Base-by-base conservation (phyloP, 2,329 filamentous ascomycete genomes). In the Albifimbria verrucaria region DNA sequence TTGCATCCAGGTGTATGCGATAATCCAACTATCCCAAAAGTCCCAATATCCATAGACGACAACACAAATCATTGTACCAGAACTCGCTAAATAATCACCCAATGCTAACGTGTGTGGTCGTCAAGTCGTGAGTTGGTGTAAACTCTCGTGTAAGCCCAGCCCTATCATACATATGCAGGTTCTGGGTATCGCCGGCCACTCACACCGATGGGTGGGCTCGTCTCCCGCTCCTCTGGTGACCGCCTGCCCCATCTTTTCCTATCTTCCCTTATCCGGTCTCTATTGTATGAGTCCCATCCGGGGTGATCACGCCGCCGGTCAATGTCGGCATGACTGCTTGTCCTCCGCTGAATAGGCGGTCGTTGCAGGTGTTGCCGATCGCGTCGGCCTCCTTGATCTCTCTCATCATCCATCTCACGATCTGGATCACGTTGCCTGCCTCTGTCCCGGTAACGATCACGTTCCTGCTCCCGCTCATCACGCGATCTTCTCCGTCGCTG, bases 281-380 rank as follows among this genome's bases (percentile, higher is more conserved):
- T 60, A 17, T 65, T 59, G 44, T 68, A 65, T 17, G 60, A 48
- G 32, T 75, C 72, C 59, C 69, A 69, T 7, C 65, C 60, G 7
- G 61, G 60, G 50, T 66, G 61, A 18, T 72, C 70, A 11, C 72
- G 66, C 44, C 71, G 65, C 21, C 77, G 68, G 54, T 79, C 77
- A 28, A 74, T 66, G 54, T 80, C 77, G 22, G 76, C 74, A 54
- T 79, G 77, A 58, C 77, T 80, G 64, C 77, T 79, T 3, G 77
- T 76, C 44, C 78, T 67, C 46, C 76, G 68, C 24, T 72, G 65
- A 15, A 67, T 60, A 2, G 75, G 74, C 2, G 74, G 70, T n/a
- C 75, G 69, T 25, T 69, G 63, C 12, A 71, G 60, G 56, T 75
- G 71, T 23, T 54, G 59, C 26, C 65, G 64, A 7, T 70, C 69